Base-by-base conservation (phyloP, 306 rosid genomes). In the Coriaria nepalensis region DNA sequence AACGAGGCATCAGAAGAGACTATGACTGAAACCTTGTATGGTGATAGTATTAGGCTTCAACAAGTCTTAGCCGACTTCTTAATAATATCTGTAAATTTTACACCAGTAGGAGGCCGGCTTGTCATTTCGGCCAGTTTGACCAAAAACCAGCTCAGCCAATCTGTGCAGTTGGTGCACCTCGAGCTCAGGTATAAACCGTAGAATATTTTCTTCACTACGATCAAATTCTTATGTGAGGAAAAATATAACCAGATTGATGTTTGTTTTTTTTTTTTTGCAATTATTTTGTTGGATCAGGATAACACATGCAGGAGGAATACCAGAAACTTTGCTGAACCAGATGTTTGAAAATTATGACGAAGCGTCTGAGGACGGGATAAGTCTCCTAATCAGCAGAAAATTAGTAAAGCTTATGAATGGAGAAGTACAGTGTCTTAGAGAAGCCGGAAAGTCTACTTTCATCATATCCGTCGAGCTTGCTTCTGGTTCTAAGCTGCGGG, bases 321-420 rank as follows among this genome's bases (percentile, higher is more conserved):
- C 94, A 7, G 95, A 79, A 69, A 65, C 73, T 6, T 66, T 82
- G 63, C 64, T 85, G 68, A 79, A 79, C 66, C 80, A 85, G 70
- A 79, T 85, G 94, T 90, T 84, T 67, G 95, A 75, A 44, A 73
- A 58, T 9, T 64, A 71, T 6, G 81, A 69, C 8, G 57, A 73
- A 8, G 65, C 78, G 38, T 81, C 87, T 0, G 97, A 90, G 33
- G 97, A 85, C 50, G 95, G 95, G 37, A 47, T 75, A 33, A 75
- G 93, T 73, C 73, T 90, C 10, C 74, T 85, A 35, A 73, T 90
- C 56, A 77, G 98, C 65, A 71, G 94, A 58, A 85, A 79, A 59
- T 75, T 90, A 45, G 71, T 85, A 68, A 79, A 79, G 70, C 85
- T 81, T 14, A 90, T 90, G 95, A 81, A 73, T 55, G 98, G 98